Percentiles rank a stretch among this genome's conserved stretches.
These are phyloP conservation scores for Fragilaria crotonensis DNA, from an alignment of 108 stramenopile genomes.

Conservation along the genomic window DNA sequence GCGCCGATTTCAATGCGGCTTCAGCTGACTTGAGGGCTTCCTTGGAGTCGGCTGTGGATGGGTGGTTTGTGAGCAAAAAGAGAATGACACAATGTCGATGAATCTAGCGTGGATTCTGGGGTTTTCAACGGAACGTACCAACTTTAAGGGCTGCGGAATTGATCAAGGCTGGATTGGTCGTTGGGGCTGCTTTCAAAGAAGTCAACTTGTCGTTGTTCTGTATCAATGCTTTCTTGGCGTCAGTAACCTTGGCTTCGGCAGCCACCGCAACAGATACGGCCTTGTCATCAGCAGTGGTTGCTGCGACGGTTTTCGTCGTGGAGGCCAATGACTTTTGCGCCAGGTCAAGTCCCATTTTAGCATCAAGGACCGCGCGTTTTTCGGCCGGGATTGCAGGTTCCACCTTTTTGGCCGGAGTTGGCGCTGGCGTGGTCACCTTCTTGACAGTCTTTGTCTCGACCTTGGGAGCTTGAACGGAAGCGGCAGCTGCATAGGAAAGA, in stretches of 20 bases:
- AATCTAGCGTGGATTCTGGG: no score
- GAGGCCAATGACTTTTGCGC: background rate
- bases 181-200: background rate
- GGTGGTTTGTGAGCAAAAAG: background rate
- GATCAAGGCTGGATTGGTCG: background rate
- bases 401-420: background rate
- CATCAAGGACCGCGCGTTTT: background rate
- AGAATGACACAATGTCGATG: no score
- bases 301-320: background rate
- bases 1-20: background rate
- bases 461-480: background rate
- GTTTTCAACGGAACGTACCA: background rate
- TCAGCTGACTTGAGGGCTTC: background rate
- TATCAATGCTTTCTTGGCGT: conserved; percentile 3
- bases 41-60: background rate
- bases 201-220: conserved; percentile 1
- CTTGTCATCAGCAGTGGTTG: background rate
- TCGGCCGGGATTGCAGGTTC: background rate
- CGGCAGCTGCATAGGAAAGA: background rate
- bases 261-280: no score
- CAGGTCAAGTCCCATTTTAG: background rate
- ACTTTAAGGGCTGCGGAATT: background rate
- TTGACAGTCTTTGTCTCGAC: background rate
- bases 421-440: background rate
- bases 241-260: conserved; percentile 1